Evolutionary conservation across 176 grass and related monocot species (phyloP).

Genomic region (Tillandsia leiboldiana): DNA sequence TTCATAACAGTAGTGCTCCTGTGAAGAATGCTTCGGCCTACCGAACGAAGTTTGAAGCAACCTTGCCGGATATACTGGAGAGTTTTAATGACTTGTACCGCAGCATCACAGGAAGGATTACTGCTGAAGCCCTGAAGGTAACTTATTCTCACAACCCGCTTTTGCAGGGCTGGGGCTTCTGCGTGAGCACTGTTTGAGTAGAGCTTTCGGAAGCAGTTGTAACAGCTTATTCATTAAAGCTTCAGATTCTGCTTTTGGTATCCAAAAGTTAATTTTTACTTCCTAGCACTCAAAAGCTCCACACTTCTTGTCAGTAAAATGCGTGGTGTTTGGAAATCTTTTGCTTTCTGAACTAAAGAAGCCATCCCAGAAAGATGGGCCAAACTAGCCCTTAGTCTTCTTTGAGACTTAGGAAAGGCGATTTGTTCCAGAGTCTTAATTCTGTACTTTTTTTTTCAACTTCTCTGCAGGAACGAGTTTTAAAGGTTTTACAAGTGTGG

Average conservation of each 20-base stretch:
- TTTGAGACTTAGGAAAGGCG: conserved; percentile 15
- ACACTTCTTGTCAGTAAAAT: too few species aligned
- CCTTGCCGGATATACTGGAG: conserved; percentile 84
- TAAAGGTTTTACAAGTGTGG: conserved; percentile 99
- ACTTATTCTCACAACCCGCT: background rate
- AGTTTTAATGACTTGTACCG: conserved; percentile 93
- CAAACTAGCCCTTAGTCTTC: background rate
- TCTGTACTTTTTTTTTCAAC: conserved; percentile 25
- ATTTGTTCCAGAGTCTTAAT: background rate
- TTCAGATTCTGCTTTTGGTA: too few species aligned
- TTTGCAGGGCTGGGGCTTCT: background rate
- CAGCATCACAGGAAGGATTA: conserved; percentile 88
- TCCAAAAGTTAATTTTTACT: too few species aligned
- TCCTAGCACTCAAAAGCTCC: too few species aligned
- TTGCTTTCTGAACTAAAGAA: too few species aligned
- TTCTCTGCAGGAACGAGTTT: conserved; percentile 68
- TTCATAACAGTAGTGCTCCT: conserved; percentile 94
- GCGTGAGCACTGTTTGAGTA: too few species aligned
- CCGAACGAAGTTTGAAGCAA: conserved; percentile 86
- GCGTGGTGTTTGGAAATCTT: too few species aligned
- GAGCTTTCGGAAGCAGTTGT: too few species aligned
- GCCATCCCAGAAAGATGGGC: too few species aligned
- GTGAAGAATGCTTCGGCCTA: conserved; percentile 97
- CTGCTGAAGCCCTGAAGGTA: conserved; percentile 98
- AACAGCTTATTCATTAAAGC: too few species aligned